Evolutionary conservation across 176 grass and related monocot species (phyloP).

Genomic region (maize (Zea mays)): DNA sequence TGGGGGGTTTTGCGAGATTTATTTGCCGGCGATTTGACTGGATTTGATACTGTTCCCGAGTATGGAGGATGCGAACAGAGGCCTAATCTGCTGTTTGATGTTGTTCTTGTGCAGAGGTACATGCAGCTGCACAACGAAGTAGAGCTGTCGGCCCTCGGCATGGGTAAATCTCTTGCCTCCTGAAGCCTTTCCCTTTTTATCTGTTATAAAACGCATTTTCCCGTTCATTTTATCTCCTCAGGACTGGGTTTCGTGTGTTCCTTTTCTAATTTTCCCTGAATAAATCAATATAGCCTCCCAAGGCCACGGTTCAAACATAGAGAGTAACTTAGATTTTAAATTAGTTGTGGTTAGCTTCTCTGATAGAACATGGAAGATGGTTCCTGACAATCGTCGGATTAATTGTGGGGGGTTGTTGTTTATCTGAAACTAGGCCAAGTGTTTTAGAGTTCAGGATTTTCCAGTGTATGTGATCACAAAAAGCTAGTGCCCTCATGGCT

Average conservation of each 20-base stretch:
- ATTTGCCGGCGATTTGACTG: conserved; percentile 10
- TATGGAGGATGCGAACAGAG: background rate
- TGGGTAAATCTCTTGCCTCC: conserved; percentile 59
- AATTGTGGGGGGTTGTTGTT: background rate
- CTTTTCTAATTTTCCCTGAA: background rate
- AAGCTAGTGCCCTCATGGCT: background rate
- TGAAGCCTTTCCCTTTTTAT: background rate
- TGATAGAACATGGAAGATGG: background rate
- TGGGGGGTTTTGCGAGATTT: conserved; percentile 9
- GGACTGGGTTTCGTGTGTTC: background rate
- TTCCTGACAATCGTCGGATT: background rate
- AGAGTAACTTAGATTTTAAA: background rate
- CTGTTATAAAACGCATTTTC: background rate
- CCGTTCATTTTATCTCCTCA: background rate
- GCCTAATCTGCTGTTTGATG: conserved; percentile 20
- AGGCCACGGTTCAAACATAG: background rate
- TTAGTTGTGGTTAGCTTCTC: background rate
- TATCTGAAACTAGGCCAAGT: background rate
- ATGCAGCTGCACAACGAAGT: conserved; percentile 75
- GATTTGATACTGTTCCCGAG: background rate
- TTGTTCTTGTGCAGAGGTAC: conserved; percentile 66
- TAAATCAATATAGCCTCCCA: background rate
- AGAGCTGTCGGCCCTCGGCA: conserved; percentile 82
- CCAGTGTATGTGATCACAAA: background rate
- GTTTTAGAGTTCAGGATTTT: background rate